A percentile compares a stretch with the other conserved stretches of the same genome.
phyloP scores from a whole-genome alignment of 2,329 filamentous ascomycete genomes.

The Didymella glomerata region DNA sequence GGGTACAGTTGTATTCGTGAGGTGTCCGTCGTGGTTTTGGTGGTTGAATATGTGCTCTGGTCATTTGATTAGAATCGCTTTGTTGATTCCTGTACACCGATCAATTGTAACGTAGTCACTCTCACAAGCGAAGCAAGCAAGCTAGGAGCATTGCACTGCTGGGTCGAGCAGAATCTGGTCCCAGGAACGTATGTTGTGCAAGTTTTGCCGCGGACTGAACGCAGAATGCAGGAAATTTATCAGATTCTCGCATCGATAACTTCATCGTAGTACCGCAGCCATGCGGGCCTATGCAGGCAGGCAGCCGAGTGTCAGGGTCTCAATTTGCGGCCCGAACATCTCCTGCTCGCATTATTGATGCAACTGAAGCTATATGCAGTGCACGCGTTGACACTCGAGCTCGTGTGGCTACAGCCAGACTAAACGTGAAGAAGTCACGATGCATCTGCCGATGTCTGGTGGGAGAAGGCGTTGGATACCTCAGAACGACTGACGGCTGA shows the following conservation, averaged over 20 bases:
- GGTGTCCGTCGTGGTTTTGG: not conserved
- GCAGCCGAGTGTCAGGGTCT: slow-evolving; percentile 7
- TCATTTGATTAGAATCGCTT: not conserved
- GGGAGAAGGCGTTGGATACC: not conserved
- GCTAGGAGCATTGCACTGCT: not conserved
- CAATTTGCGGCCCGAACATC: slow-evolving; percentile 15
- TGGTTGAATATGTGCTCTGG: not conserved
- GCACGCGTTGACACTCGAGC: not conserved
- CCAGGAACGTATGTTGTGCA: not conserved
- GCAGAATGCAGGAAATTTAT: not conserved
- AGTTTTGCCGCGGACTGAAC: not conserved
- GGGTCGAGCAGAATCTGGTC: no score
- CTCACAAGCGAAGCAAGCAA: no score
- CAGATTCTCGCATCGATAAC: not conserved
- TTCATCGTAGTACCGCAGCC: slow-evolving; percentile 4
- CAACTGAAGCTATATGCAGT: slow-evolving; percentile 3
- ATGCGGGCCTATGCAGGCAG: slow-evolving; percentile 6
- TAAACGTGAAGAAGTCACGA: not conserved
- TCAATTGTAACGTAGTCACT: not conserved
- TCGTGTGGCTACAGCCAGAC: not conserved
- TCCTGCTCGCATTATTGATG: slow-evolving; percentile 10
- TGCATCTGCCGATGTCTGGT: not conserved
- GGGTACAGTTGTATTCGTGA: not conserved
- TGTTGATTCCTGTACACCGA: not conserved
- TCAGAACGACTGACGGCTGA: not conserved